phyloP scores from a whole-genome alignment of 345 rosid genomes.

The Populus ilicifolia region DNA sequence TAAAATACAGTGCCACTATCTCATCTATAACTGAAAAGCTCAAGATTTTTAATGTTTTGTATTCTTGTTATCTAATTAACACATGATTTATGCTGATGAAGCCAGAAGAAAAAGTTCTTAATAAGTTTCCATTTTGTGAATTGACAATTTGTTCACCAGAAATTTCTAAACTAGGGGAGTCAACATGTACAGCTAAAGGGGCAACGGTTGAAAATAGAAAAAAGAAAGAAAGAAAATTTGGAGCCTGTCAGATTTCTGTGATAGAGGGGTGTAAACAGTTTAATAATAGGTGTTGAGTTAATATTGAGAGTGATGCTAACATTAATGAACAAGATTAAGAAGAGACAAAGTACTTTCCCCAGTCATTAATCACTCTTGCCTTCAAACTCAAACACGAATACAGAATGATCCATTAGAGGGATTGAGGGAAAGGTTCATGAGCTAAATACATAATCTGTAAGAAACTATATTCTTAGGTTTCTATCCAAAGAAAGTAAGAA shows the following conservation, averaged over 20 bases:
- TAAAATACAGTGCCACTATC: not conserved
- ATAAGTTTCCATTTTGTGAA: not conserved
- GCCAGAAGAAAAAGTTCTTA: not conserved
- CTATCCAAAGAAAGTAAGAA: not conserved
- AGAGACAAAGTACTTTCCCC: not conserved
- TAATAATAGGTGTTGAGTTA: no score
- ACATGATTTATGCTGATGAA: not conserved
- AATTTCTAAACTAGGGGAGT: not conserved
- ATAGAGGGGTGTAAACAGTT: not conserved
- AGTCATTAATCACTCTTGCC: not conserved
- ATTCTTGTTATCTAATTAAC: not conserved
- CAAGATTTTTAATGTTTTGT: not conserved
- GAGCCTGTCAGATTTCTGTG: not conserved
- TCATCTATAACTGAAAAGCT: not conserved
- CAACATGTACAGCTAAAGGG: not conserved
- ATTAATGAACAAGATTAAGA: not conserved
- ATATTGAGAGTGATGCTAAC: not conserved
- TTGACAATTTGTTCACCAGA: not conserved
- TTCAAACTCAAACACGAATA: not conserved
- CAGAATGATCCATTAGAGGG: not conserved
- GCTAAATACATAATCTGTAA: not conserved
- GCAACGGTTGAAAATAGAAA: not conserved
- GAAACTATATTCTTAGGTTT: not conserved
- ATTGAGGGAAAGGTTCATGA: not conserved
- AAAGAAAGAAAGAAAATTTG: not conserved